These are phyloP conservation scores for Hanseniaspora uvarum DNA, from an alignment of 1,139 yeast species.

Conservation along the genomic window DNA sequence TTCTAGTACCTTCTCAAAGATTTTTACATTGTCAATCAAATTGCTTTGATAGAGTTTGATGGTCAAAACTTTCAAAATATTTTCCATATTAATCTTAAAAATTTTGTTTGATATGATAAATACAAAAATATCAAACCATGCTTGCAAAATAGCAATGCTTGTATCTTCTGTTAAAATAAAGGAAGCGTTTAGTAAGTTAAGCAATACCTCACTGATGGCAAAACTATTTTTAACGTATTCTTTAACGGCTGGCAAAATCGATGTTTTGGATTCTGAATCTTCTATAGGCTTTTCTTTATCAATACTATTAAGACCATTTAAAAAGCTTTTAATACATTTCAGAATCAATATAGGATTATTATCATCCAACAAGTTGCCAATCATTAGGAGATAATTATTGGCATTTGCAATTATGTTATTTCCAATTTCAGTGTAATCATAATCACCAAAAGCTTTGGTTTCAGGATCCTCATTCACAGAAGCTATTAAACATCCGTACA, in stretches of 20 bases:
- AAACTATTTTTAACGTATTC: neutral
- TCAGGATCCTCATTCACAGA: too few species aligned
- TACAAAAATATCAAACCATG: neutral
- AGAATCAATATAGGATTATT: neutral
- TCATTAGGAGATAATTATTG: neutral
- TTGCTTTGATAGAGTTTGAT: neutral
- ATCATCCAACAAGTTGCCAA: neutral
- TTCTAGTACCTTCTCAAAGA: constrained; percentile 21
- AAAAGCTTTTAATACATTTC: neutral
- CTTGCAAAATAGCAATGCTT: neutral
- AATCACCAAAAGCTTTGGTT: neutral
- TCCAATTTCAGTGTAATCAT: neutral
- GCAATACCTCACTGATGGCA: neutral
- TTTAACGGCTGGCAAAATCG: neutral
- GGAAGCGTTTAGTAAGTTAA: neutral
- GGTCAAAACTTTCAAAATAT: neutral
- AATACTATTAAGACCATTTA: neutral
- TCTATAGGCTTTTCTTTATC: neutral
- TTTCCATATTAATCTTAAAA: neutral
- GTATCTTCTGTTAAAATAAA: neutral
- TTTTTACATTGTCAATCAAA: constrained; percentile 16
- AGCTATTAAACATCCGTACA: neutral
- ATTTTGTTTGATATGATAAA: neutral
- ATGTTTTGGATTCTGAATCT: neutral
- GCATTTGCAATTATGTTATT: neutral